Base-by-base conservation (phyloP, 176 grass and related monocot species). In the Raddia distichophylla region DNA sequence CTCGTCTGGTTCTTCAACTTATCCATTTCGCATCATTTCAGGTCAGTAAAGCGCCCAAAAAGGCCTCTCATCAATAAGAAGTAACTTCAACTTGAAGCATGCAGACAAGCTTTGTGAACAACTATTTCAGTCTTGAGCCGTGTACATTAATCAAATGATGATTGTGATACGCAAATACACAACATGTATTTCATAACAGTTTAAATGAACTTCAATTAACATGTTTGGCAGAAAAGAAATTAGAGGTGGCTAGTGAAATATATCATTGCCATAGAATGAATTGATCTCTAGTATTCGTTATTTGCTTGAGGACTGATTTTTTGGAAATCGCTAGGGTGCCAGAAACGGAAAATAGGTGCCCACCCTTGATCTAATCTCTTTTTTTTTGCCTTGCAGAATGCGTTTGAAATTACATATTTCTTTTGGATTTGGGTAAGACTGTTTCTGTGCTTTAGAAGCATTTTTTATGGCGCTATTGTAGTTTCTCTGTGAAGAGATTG, bases 1-100 rank as follows among this genome's bases (percentile, higher is more conserved):
- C 95, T 51, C 83, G 63, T 8, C 84, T 94, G 18, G 77, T 98
- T 87, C 90, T 94, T 45, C 87, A 88, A 62, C 90, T 98, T 52
- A 91, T 98, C 81, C 92, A 92, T 77, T 94, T 98, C 2, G 79
- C 88, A 59, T 92, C 88, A 70, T 98, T 98, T 61, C 91, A 92
- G 88, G 95, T 97, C 66, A 56, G 84, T 42, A 62, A 66, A 82
- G 8, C 15, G 15, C 2, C 18, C 44, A 13, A 83, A 78, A 72
- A 9, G 15, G 11, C 6, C 19, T 42, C 50, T 64, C 43, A 61
- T 76, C 10, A 66, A 49, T 11, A 49, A 60, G 18, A 76, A 48
- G 44, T 74, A 56, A 17, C 78, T 77, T 73, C 19, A 80, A 79
- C 7, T 6, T 40, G 69, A 76, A 76, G 72, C 64, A 69, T 77